phyloP scores from a whole-genome alignment of 2,329 filamentous ascomycete species.

The Pyrenophora teres region DNA sequence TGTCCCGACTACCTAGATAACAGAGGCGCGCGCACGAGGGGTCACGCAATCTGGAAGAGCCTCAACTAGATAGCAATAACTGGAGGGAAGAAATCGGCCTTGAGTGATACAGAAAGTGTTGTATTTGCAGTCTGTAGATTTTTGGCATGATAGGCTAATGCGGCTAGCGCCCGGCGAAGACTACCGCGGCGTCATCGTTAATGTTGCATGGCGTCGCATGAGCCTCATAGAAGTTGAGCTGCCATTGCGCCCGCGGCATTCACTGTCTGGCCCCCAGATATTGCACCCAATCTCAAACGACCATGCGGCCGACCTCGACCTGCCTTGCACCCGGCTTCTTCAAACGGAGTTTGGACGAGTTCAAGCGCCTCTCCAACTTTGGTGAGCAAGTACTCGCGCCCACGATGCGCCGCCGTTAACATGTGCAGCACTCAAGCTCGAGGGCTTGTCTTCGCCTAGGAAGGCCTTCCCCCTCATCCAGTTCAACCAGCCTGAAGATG shows the following conservation, averaged over 20 bases:
- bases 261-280: background rate
- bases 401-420: conserved; percentile 36
- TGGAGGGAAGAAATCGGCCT: too few relatives aligned
- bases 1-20: too few relatives aligned
- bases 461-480: conserved; percentile 67
- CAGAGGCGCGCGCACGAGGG: too few relatives aligned
- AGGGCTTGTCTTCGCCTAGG: conserved; percentile 68
- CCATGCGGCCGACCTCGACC: conserved; percentile 46
- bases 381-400: conserved; percentile 49
- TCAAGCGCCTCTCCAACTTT: conserved; percentile 60
- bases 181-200: conserved; percentile 22
- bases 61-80: too few relatives aligned
- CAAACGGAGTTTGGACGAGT: conserved; percentile 63
- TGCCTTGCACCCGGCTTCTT: conserved; percentile 57
- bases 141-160: conserved; percentile 20
- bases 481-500: conserved; percentile 59
- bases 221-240: conserved; percentile 8
- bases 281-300: conserved; percentile 6
- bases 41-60: too few relatives aligned
- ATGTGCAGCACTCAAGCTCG: conserved; percentile 66
- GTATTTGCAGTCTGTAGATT: conserved; percentile 21
- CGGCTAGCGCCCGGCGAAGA: conserved; percentile 23
- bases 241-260: conserved; percentile 12
- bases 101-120: background rate
- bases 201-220: conserved; percentile 11